phyloP scores from a whole-genome alignment of 805 yeast species.

The Ogataea philodendri region DNA sequence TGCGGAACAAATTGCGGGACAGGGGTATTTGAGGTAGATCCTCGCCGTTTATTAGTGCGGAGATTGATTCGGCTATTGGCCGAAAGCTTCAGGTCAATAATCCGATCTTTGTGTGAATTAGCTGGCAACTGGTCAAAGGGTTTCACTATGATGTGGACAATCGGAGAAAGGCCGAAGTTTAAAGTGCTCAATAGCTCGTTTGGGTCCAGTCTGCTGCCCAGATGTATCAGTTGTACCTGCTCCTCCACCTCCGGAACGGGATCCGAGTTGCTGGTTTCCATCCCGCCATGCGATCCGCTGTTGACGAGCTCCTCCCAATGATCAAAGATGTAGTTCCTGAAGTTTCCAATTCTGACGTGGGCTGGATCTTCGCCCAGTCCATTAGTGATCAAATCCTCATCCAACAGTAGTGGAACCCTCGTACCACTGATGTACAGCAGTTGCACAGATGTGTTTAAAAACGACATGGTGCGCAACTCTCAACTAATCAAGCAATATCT shows the following conservation, averaged over 20 bases:
- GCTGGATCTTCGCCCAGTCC: conserved; percentile 13
- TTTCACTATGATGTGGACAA: conserved; percentile 32
- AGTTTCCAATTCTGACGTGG: conserved; percentile 27
- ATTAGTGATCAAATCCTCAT: conserved; percentile 13
- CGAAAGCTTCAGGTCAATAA: conserved; percentile 21
- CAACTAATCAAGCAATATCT: not conserved
- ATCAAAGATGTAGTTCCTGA: conserved; percentile 27
- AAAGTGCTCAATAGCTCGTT: conserved; percentile 21
- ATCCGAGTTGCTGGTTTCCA: conserved; percentile 11
- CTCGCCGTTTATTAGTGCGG: conserved; percentile 20
- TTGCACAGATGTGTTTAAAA: conserved; percentile 14
- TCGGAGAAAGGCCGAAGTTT: conserved; percentile 26
- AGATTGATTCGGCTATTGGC: conserved; percentile 14
- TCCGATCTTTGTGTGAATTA: conserved; percentile 17
- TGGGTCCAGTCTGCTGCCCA: conserved; percentile 32
- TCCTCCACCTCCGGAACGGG: conserved; percentile 22
- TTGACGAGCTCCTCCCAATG: conserved; percentile 25
- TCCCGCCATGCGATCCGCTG: conserved; percentile 2
- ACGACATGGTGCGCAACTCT: conserved; percentile 9
- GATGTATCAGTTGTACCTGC: conserved; percentile 33
- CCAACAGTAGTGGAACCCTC: conserved; percentile 19
- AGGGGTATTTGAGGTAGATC: conserved; percentile 27
- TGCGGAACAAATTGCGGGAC: conserved; percentile 25
- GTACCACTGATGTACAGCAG: conserved; percentile 26
- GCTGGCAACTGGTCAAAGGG: conserved; percentile 24